These are phyloP conservation scores for Curvularia spicifera DNA, from an alignment of 2,329 filamentous ascomycete genomes.

Conservation along the genomic window DNA sequence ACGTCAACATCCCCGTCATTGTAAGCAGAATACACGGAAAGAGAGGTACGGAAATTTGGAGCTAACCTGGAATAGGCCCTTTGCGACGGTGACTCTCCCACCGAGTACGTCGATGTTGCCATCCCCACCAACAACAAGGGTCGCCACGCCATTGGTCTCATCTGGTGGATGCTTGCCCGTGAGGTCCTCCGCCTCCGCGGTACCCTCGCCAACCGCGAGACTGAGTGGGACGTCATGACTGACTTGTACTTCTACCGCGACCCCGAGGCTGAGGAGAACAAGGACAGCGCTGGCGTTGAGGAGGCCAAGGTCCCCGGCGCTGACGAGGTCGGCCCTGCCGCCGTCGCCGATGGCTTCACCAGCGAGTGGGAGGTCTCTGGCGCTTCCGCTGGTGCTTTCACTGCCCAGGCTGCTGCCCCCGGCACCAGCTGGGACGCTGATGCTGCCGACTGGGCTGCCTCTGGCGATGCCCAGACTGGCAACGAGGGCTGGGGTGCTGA, in stretches of 20 bases:
- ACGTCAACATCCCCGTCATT: slow-evolving; percentile 99
- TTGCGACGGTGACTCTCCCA: slow-evolving; percentile 98
- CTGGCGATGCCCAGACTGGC: slow-evolving; percentile 54
- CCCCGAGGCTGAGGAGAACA: slow-evolving; percentile 98
- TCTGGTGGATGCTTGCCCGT: slow-evolving; percentile 99
- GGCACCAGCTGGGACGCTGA: slow-evolving; percentile 70
- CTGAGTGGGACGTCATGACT: slow-evolving; percentile 98
- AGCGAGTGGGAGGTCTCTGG: slow-evolving; percentile 85
- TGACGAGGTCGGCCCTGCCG: slow-evolving; percentile 81
- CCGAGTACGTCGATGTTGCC: slow-evolving; percentile 99
- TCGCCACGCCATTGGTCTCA: slow-evolving; percentile 95
- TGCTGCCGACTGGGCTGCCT: slow-evolving; percentile 72
- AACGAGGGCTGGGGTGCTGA: slow-evolving; percentile 60
- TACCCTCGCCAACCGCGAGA: slow-evolving; percentile 93
- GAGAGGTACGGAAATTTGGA: background rate
- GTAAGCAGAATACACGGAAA: slow-evolving; percentile 25
- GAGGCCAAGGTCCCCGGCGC: slow-evolving; percentile 83
- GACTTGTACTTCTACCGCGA: slow-evolving; percentile 99
- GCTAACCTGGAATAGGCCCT: slow-evolving; percentile 65
- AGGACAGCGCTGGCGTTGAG: slow-evolving; percentile 80
- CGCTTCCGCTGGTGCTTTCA: slow-evolving; percentile 69
- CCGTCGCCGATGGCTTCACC: slow-evolving; percentile 80
- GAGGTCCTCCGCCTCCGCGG: slow-evolving; percentile 99
- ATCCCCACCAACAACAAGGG: slow-evolving; percentile 99
- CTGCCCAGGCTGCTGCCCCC: slow-evolving; percentile 60